phyloP scores from a whole-genome alignment of 306 rosid species.

The Vigna reflexopilosa region DNA sequence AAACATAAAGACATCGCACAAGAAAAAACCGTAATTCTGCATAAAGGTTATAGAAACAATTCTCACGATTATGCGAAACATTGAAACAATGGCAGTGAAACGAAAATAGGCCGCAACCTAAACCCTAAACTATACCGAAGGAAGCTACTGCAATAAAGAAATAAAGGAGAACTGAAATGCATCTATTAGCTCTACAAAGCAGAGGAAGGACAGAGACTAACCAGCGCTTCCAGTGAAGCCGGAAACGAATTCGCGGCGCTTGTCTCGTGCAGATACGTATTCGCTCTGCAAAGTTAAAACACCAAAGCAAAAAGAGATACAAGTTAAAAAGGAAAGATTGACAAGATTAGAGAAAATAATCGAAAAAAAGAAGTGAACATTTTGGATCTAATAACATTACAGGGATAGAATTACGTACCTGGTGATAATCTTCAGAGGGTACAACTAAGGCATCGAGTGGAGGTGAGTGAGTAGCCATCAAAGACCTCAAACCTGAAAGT shows the following conservation, averaged over 20 bases:
- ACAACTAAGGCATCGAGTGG: conserved; percentile 86
- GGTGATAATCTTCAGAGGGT: conserved; percentile 97
- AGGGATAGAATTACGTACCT: conserved; percentile 50
- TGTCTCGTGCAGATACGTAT: conserved; percentile 90
- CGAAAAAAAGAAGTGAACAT: not conserved
- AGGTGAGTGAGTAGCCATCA: conserved; percentile 88
- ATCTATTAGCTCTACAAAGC: not conserved
- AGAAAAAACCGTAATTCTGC: not conserved
- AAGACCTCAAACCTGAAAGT: conserved; percentile 71
- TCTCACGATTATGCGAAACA: not conserved
- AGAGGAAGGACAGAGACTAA: conserved; percentile 43
- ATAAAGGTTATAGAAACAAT: not conserved
- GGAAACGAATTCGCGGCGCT: conserved; percentile 86
- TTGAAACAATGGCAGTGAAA: conserved; percentile 1
- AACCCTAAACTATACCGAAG: conserved; percentile 22
- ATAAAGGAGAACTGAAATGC: not conserved
- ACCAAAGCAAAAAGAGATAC: not conserved
- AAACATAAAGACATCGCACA: not conserved
- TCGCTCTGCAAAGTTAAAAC: conserved; percentile 84
- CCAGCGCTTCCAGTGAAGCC: conserved; percentile 99
- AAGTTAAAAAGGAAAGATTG: not conserved
- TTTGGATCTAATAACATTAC: not conserved
- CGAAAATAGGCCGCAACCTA: not conserved
- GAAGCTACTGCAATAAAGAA: not conserved
- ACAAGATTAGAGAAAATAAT: not conserved